Evolutionary conservation across 2,329 filamentous ascomycete genomes (phyloP), one percentile per base, ranked within the genome.

Genomic region (Botrytis cinerea): DNA sequence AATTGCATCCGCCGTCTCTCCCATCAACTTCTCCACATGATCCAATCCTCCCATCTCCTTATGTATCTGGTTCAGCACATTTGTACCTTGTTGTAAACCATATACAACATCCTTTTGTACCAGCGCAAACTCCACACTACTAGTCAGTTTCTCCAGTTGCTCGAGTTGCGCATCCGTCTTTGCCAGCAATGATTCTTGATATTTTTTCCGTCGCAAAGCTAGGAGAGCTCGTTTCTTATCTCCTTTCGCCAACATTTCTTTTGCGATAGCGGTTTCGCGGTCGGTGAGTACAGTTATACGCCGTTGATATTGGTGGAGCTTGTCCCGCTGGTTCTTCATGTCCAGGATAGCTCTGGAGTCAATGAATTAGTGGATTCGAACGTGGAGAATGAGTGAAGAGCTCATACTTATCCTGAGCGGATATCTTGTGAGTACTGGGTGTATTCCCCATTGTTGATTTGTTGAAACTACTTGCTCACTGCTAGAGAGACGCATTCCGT

Each of bases 21-120:
- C 94, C 91, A 98, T 93, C 78, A 99, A 86, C 86, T 96, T 95
- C 87, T 98, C 96, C 69, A 98, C 94, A 76, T 92, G 91, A 79
- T 97, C 95, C 75, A 99, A 85, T 3, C 96, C 95, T 73, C 95
- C 95, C 93, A 99, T 98, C 85, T 99, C 95, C 79, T 89, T 89
- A 82, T 98, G 92, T 74, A 99, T 98, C 82, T 96, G 92, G 81
- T 93, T 91, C 74, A 99, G 86, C 51, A 98, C 96, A 75, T 88
- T 89, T 0, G 95, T 98, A 59, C 95, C 95, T 85, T 98, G 94
- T 83, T 97, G 92, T 79, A 99, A 83, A 0, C 96, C 96, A 83
- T 93, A 98, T 6, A 99, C 82, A 54, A 99, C 92, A 84, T 98
- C 96, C 84, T 98, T 98, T 82, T 98, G 95, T 77, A 99, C 96